A percentile compares a stretch with the other conserved stretches of the same genome.
Conservation (phyloP, 495 filamentous ascomycete genomes). For the Penicillium malachiteum region DNA sequence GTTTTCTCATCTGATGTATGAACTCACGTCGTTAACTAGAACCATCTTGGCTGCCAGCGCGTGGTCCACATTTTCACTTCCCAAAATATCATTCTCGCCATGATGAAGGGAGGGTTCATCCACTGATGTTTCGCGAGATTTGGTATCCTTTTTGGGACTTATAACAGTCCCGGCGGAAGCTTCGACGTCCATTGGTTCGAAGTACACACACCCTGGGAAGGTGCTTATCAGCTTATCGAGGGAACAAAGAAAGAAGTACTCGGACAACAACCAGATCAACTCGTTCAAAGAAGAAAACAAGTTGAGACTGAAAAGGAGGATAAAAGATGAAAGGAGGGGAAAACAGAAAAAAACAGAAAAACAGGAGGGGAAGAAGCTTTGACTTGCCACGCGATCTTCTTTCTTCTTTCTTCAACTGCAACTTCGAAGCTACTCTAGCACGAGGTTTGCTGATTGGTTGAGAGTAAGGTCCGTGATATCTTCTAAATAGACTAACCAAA, state of each 20-base stretch:
- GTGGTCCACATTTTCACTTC: conserved; percentile 55
- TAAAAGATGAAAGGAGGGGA: neutral
- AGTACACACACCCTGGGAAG: neutral
- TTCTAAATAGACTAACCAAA: neutral
- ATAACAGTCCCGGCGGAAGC: conserved; percentile 3
- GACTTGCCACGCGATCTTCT: neutral
- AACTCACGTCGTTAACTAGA: conserved; percentile 64
- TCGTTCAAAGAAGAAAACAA: no score
- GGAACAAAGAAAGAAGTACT: no score
- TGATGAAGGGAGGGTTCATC: conserved; percentile 19
- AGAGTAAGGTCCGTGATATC: neutral
- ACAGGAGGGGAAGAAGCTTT: neutral
- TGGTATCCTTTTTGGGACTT: neutral
- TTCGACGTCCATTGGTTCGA: conserved; percentile 18
- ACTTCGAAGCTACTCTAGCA: conserved; percentile 1
- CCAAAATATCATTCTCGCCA: conserved; percentile 50
- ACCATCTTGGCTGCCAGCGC: conserved; percentile 67
- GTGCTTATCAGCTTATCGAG: conserved; percentile 1
- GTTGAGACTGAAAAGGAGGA: neutral
- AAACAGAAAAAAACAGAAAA: no score
- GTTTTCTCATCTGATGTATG: no score
- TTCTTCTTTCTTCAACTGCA: neutral
- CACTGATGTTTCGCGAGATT: neutral
- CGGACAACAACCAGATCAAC: no score
- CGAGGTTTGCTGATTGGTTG: conserved; percentile 1